Base-by-base conservation (phyloP, 108 stramenopile genomes). In the Tribonema minus region DNA sequence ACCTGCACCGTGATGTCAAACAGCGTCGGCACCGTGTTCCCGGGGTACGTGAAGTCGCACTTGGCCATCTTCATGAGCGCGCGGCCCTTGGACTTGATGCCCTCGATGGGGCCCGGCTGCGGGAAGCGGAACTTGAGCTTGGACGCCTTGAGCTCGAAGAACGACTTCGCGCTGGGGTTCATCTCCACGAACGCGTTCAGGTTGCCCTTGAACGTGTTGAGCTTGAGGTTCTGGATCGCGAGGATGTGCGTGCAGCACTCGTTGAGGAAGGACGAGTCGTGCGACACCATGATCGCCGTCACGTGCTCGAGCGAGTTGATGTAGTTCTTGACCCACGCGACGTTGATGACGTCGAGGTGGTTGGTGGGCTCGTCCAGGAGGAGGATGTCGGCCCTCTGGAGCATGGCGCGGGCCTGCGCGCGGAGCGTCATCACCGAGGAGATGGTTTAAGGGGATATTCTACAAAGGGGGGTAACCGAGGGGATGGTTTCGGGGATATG, bases 311-410 rank as follows among this genome's bases (percentile, higher is more conserved):
- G 91, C 28, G 92, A 92, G 27, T 90, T 81, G 67, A 99, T 86
- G 93, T 97, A 99, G 82, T 91, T 94, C 90, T 97, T 97, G 60
- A 99, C 95, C 98, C 98, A 99, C 28, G 96, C 96, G 67, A 99
- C 96, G 86, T 98, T 98, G 88, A 96, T 96, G 58, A 99, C 98
- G 86, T 99, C 98, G 70, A 97, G 86, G 87, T 99, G 98, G 84
- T 97, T 97, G 39, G 98, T 99, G 54, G 98, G 98, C 84, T 99
- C 98, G 86, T 99, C 98, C 35, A 94, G 87, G 33, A 97, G 90
- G 39, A 99, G 89, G 82, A 99, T 96, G 88, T 99, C 98, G 3
- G 98, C 96, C 79, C 92, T 91, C 72, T 95, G 96, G 88, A 99
- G 94, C 98, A 96, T 98, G 54, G 96, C 96, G 78, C 95, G 90